Base-by-base conservation (phyloP, 805 yeast genomes). In the Hanseniaspora mollemarum region DNA sequence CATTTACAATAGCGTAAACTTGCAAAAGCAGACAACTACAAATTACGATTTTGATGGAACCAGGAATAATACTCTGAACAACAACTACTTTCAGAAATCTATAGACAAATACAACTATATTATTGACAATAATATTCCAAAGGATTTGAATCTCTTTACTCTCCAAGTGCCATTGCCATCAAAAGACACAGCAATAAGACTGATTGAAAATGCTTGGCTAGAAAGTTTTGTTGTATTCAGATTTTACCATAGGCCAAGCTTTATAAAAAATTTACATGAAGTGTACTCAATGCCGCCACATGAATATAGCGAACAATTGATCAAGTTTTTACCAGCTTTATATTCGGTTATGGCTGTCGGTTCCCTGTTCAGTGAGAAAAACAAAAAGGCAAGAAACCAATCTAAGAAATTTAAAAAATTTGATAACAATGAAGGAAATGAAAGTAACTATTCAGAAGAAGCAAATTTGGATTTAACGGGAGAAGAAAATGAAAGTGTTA, bases 301-400 rank as follows among this genome's bases (percentile, higher is more conserved):
- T 15, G 76, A 80, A 53, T 87, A 83, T 64, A 75, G 88, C 2
- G 81, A 82, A 57, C 73, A 82, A 53, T 94, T 87, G 62, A 84
- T 81, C 60, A 76, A 81, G 58, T 84, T 87, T 58, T 65, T 87
- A 51, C 95, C 95, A 0, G 71, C 87, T 54, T 78, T 87, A 51
- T 87, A 87, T 63, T 80, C 92, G 0, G 83, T 83, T 5, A 75
- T 87, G 69, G 95, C 95, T 0, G 85, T 86, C 48, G 95, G 95
- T 18, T 84, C 87, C 1, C 67, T 87, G 40, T 87, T 87, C 56
- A 75, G 81, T 24, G 67, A 68, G 60, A 7, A 54, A 54, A 26
- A 53, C 41, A 38, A 38, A 8, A 24, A 13, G 24, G 57, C 58
- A 57, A 62, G 54, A 44, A 67, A 63, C 42, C 57, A 59, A 57